These are phyloP conservation scores for Amanita rubescens DNA, from an alignment of 768 basidiomycete genomes.

Conservation along the genomic window DNA sequence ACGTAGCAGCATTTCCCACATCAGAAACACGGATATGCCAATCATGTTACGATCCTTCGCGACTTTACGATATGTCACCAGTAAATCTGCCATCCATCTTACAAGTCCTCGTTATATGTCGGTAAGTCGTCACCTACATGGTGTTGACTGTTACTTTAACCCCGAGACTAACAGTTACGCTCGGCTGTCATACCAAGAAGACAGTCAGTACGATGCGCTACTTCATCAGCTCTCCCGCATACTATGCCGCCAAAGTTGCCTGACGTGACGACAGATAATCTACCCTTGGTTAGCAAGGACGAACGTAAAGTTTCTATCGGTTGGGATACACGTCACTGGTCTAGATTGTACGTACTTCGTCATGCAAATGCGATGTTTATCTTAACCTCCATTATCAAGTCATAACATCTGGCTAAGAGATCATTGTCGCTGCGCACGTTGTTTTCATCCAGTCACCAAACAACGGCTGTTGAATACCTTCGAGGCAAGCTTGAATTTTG, in stretches of 20 bases:
- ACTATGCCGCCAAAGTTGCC: background rate
- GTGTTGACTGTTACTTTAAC: background rate
- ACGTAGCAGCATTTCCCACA: background rate
- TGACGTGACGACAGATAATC: slow-evolving; percentile 22
- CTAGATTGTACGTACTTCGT: slow-evolving; percentile 57
- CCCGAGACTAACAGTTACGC: background rate
- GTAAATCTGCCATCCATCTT: background rate
- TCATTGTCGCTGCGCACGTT: slow-evolving; percentile 83
- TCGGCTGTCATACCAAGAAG: background rate
- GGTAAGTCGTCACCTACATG: background rate
- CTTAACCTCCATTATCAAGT: slow-evolving; percentile 31
- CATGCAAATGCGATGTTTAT: background rate
- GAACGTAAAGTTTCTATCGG: slow-evolving; percentile 58
- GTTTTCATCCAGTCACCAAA: slow-evolving; percentile 84
- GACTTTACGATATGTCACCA: background rate
- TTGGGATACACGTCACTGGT: slow-evolving; percentile 68
- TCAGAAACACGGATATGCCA: too few species aligned
- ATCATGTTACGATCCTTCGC: background rate
- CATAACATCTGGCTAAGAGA: slow-evolving; percentile 90
- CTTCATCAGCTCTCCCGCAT: background rate
- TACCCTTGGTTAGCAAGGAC: slow-evolving; percentile 50
- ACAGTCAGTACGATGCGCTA: background rate
- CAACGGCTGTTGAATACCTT: slow-evolving; percentile 87
- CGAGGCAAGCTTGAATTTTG: slow-evolving; percentile 37
- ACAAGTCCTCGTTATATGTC: background rate